These are phyloP conservation scores for Penicillium sp. DNA, from an alignment of 2,329 filamentous ascomycete genomes.

Conservation along the genomic window DNA sequence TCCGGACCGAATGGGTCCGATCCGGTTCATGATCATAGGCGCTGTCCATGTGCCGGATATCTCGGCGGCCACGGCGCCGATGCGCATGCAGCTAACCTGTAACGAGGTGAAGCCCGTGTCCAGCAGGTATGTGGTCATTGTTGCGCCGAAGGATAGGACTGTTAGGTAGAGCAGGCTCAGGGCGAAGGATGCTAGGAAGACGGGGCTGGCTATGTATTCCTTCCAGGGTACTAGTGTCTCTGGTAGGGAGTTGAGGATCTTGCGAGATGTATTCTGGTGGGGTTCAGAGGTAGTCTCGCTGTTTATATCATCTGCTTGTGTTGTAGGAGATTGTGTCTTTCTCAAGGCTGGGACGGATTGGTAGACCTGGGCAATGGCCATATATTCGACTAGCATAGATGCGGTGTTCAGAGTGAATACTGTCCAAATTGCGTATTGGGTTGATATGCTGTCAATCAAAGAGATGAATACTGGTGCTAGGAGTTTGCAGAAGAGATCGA, in stretches of 20 bases:
- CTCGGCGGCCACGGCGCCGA: slow-evolving; percentile 52
- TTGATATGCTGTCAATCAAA: slow-evolving; percentile 46
- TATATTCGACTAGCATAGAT: slow-evolving; percentile 43
- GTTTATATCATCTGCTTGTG: slow-evolving; percentile 8
- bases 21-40: slow-evolving; percentile 50
- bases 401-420: slow-evolving; percentile 45
- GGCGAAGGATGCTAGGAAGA: slow-evolving; percentile 50
- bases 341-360: slow-evolving; percentile 17
- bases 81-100: slow-evolving; percentile 50
- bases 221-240: slow-evolving; percentile 23
- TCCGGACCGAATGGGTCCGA: slow-evolving; percentile 63
- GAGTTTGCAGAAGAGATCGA: slow-evolving; percentile 60
- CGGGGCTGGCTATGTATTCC: slow-evolving; percentile 30
- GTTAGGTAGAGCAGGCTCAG: slow-evolving; percentile 56
- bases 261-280: not conserved
- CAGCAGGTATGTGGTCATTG: slow-evolving; percentile 58
- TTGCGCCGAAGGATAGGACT: slow-evolving; percentile 55
- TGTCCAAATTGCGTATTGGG: slow-evolving; percentile 47
- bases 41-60: slow-evolving; percentile 55
- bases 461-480: slow-evolving; percentile 55
- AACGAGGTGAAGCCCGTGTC: slow-evolving; percentile 51
- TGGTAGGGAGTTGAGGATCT: not conserved
- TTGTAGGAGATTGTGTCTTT: slow-evolving; percentile 25
- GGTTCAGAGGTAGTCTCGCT: not conserved
- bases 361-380: slow-evolving; percentile 39